phyloP scores from a whole-genome alignment of 78 protist species.

The Isochrysis galbana region DNA sequence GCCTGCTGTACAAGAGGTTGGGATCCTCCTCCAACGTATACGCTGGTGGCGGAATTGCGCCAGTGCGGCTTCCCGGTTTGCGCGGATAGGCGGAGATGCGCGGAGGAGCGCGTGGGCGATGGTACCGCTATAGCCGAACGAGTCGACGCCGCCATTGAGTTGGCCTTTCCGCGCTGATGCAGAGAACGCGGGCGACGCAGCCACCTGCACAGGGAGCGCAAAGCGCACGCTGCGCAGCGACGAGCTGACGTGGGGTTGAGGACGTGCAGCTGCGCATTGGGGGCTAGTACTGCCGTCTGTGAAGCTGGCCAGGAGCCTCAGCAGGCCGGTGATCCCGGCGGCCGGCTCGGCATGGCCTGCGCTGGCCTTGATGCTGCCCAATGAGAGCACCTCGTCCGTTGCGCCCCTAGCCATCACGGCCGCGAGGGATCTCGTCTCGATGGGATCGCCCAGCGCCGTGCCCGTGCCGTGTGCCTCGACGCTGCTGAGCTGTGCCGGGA shows the following conservation, averaged over 20 bases:
- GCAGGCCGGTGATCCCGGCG: slow-evolving; percentile 25
- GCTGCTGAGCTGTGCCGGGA: slow-evolving; percentile 48
- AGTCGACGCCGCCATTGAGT: not conserved
- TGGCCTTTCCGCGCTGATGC: not conserved
- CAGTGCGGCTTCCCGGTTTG: not conserved
- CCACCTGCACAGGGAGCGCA: not conserved
- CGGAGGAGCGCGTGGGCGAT: slow-evolving; percentile 24
- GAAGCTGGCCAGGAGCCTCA: not conserved
- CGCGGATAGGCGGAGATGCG: not conserved
- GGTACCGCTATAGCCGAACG: slow-evolving; percentile 23
- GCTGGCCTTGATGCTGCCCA: slow-evolving; percentile 30
- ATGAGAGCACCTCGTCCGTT: not conserved
- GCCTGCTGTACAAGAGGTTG: too few species aligned
- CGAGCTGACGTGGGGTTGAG: not conserved
- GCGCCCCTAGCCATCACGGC: not conserved
- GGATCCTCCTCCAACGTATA: not conserved
- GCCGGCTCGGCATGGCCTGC: slow-evolving; percentile 20
- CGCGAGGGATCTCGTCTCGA: slow-evolving; percentile 21
- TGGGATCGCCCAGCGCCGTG: slow-evolving; percentile 69
- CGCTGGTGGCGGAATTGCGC: not conserved
- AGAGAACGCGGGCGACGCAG: not conserved
- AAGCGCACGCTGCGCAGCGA: not conserved
- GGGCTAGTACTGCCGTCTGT: not conserved
- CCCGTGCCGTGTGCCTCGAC: slow-evolving; percentile 44
- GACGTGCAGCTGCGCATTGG: not conserved